Percentiles rank a stretch among this genome's conserved stretches.
Evolutionary conservation across 164 flowering plant species (phyloP).

Genomic region (Magnolia sinica): DNA sequence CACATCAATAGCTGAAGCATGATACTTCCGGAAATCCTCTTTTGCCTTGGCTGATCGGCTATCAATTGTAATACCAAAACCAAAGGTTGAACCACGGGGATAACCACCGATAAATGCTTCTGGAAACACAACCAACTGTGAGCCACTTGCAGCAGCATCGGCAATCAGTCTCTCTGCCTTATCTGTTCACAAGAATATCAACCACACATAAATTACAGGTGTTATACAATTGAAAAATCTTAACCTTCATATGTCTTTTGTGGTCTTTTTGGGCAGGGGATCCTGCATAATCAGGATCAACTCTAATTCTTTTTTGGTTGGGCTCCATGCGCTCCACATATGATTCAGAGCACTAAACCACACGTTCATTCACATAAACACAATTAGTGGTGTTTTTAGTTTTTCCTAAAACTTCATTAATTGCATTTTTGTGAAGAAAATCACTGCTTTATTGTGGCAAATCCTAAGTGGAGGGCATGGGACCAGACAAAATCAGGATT

Average conservation of each 20-base stretch:
- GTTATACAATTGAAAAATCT: not conserved
- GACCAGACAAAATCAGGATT: too few relatives aligned
- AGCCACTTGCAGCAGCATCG: conserved; percentile 74
- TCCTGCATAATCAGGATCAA: too few relatives aligned
- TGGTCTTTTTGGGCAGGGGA: too few relatives aligned
- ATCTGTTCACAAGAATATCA: conserved; percentile 31
- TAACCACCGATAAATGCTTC: conserved; percentile 97
- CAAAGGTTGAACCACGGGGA: conserved; percentile 82
- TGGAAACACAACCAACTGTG: conserved; percentile 91
- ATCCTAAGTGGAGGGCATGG: too few relatives aligned
- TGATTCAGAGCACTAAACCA: too few relatives aligned
- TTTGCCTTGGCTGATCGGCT: conserved; percentile 65
- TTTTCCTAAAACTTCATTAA: too few relatives aligned
- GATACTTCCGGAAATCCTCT: conserved; percentile 82
- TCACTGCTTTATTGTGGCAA: too few relatives aligned
- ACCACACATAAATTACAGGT: not conserved
- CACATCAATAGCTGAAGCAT: conserved; percentile 91
- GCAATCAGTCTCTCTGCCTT: conserved; percentile 91
- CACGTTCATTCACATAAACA: too few relatives aligned
- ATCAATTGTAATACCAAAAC: conserved; percentile 34
- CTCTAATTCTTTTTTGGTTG: too few relatives aligned
- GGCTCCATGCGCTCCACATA: too few relatives aligned
- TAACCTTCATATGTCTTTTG: not conserved
- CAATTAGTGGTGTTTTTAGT: too few relatives aligned
- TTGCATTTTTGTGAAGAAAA: too few relatives aligned